Evolutionary conservation across 306 rosid genomes (phyloP).

Genomic region (Sophora flavescens): DNA sequence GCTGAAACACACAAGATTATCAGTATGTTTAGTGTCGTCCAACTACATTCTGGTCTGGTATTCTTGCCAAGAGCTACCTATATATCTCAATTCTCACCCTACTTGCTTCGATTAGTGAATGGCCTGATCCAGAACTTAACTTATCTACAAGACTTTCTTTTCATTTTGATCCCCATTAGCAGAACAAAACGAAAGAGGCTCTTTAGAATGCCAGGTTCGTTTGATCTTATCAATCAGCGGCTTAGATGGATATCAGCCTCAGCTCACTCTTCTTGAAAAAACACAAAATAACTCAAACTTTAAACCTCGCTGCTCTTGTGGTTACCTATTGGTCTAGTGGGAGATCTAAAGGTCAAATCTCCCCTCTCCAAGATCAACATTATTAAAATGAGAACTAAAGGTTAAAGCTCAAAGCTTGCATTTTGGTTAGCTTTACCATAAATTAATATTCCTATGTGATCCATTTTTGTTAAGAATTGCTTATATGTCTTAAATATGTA

Average conservation of each 20-base stretch:
- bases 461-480: conserved; percentile 19
- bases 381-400: conserved; percentile 8
- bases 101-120: conserved; percentile 14
- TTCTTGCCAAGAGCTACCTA: neutral
- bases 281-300: neutral
- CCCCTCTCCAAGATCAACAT: conserved; percentile 2
- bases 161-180: conserved; percentile 31
- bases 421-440: conserved; percentile 36
- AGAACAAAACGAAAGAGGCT: conserved; percentile 13
- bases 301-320: conserved; percentile 4
- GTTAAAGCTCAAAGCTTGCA: conserved; percentile 6
- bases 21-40: conserved; percentile 21
- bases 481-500: conserved; percentile 19
- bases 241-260: conserved; percentile 27
- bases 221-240: conserved; percentile 3
- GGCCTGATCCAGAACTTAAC: neutral
- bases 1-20: conserved; percentile 26
- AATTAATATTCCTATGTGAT: conserved; percentile 18
- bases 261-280: conserved; percentile 2
- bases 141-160: conserved; percentile 23
- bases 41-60: neutral
- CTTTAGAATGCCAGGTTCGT: conserved; percentile 9
- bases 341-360: conserved; percentile 35
- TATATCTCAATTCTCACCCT: neutral
- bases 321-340: neutral